These are phyloP conservation scores for Nicotiana tomentosiformis DNA, from an alignment of 257 asterid species.

Conservation along the genomic window DNA sequence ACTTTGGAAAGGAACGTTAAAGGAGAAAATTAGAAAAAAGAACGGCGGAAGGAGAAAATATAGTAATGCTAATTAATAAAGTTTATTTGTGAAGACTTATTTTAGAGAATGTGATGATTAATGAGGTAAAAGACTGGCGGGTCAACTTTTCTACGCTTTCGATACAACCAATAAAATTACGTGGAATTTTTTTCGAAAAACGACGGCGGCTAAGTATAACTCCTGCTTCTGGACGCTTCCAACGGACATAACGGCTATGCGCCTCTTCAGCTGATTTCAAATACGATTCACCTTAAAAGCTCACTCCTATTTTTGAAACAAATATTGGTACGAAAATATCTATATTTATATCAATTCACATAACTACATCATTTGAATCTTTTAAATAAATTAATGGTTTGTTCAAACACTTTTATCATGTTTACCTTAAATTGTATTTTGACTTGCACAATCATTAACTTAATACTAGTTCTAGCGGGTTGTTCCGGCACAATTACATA, in stretches of 20 bases:
- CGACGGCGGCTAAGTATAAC: neutral
- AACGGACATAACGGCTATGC: constrained; percentile 28
- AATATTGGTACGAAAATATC: neutral
- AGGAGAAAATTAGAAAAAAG: neutral
- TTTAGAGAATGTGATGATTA: constrained; percentile 1
- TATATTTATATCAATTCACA: too few relatives aligned
- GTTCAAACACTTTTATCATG: too few relatives aligned
- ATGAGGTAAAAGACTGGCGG: neutral
- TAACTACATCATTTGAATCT: too few relatives aligned
- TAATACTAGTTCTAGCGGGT: neutral
- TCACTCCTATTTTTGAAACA: neutral
- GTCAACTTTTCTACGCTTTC: neutral
- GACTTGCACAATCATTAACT: neutral
- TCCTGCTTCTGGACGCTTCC: constrained; percentile 11
- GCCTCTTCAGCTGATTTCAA: constrained; percentile 7
- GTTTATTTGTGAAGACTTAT: neutral
- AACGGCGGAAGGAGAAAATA: neutral
- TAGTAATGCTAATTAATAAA: neutral
- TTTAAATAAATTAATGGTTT: too few relatives aligned
- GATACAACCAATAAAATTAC: neutral
- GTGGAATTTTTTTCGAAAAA: neutral
- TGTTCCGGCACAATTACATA: neutral
- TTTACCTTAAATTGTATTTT: too few relatives aligned
- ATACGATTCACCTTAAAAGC: too few relatives aligned
- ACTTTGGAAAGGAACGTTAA: neutral